Base-by-base conservation (phyloP, 257 asterid species). In the Primulina eburnea region DNA sequence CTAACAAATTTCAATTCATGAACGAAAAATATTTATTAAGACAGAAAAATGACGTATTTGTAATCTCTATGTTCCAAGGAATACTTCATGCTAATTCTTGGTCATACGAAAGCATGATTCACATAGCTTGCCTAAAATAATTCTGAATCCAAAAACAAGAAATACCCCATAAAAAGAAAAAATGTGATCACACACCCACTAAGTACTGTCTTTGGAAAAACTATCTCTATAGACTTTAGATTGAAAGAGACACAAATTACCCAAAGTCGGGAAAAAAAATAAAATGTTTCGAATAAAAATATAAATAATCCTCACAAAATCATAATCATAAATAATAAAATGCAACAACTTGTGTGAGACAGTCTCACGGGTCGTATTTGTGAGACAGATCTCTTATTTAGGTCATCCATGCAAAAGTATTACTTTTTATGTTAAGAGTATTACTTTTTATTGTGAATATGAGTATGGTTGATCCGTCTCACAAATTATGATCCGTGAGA, bases 191-290 rank as follows among this genome's bases (percentile, higher is more conserved):
- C 65, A 52, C 37, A 29, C 69, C 73, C 59, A 62, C 37, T 24
- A 3, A 24, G 65, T 21, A 20, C 40, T 50, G 60, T 61, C 11
- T 58, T 24, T 66, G 18, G 28, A 6, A 56, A 33, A 56, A 33
- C 47, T 66, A 7, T 58, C 57, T 71, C 76, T 72, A 20, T 30
- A 7, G 77, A 76, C 95, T 88, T 90, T 84, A 82, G 80, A 78
- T 64, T 76, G 96, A 90, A 77, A 84, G 69, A 53, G 96, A 90
- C 89, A 81, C 40, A 18, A 40, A 32, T 55, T 72, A 24, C 17
- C 28, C 21, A 37, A 28, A 50, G 26, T 9, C 60, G 35, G 35
- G n/a, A 10, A 26, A 35, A 58, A 30, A 66, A 60, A 24, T 16
- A 40, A 40, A 40, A 40, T 10, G 17, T 38, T 40, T 40, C 1